Percentiles rank a stretch among this genome's conserved stretches.
Evolutionary conservation across 2,329 filamentous ascomycete genomes (phyloP).

Genomic region (Blastomyces percursus): DNA sequence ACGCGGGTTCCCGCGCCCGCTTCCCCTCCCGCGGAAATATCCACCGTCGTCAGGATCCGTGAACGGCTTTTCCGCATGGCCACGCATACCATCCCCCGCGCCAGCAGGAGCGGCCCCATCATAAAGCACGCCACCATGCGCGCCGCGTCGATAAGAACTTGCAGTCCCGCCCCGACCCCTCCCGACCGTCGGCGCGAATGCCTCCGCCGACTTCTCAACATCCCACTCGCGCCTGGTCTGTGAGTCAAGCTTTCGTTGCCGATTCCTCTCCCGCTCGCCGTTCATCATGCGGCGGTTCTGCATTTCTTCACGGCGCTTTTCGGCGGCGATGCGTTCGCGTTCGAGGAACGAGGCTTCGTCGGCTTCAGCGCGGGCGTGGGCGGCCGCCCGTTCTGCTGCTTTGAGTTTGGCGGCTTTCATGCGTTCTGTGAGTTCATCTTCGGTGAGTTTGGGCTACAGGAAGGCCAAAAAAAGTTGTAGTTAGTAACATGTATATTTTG

Average conservation of each 20-base stretch:
- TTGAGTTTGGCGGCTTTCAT: constrained; percentile 52
- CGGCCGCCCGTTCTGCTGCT: constrained; percentile 48
- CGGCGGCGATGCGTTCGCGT: constrained; percentile 49
- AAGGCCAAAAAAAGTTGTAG: constrained; percentile 6
- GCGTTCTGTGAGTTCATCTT: constrained; percentile 51
- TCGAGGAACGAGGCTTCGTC: constrained; percentile 54
- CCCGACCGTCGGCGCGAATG: constrained; percentile 27
- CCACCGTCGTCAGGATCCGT: not conserved
- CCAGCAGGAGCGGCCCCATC: constrained; percentile 19
- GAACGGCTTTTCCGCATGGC: not conserved
- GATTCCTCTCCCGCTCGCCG: constrained; percentile 50
- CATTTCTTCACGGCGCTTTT: constrained; percentile 42
- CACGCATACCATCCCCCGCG: constrained; percentile 15
- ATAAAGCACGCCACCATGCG: constrained; percentile 41
- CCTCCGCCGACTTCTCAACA: constrained; percentile 48
- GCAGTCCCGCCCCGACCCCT: constrained; percentile 32
- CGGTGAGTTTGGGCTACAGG: constrained; percentile 49
- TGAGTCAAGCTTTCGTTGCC: constrained; percentile 48
- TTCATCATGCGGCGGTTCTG: constrained; percentile 49
- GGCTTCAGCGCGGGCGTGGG: constrained; percentile 56
- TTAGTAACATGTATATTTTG: not conserved
- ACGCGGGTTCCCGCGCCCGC: constrained; percentile 11
- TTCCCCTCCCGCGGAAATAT: constrained; percentile 15
- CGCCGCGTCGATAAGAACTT: constrained; percentile 39
- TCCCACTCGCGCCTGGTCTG: constrained; percentile 53